Percentiles rank a stretch among this genome's conserved stretches.
These are phyloP conservation scores for Colletotrichum neosansevieriae DNA, from an alignment of 2,329 filamentous ascomycete species.

Conservation along the genomic window DNA sequence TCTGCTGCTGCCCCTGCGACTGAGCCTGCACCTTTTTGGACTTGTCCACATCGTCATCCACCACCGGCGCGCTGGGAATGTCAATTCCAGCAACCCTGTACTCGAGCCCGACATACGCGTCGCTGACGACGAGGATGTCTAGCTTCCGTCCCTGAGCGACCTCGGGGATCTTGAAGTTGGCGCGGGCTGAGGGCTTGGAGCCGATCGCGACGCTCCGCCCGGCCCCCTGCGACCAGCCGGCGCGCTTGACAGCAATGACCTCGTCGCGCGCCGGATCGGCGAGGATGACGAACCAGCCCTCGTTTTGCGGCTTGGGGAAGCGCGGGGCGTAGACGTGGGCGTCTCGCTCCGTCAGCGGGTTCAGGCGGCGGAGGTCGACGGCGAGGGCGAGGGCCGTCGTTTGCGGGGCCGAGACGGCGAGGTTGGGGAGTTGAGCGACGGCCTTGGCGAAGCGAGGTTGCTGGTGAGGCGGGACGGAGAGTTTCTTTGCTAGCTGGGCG, in stretches of 20 bases:
- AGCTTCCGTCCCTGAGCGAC: slow-evolving; percentile 68
- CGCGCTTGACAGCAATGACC: slow-evolving; percentile 86
- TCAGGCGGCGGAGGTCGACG: slow-evolving; percentile 74
- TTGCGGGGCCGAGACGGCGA: slow-evolving; percentile 71
- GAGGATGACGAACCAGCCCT: slow-evolving; percentile 91
- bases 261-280: slow-evolving; percentile 77
- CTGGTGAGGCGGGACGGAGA: slow-evolving; percentile 61
- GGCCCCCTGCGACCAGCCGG: slow-evolving; percentile 72
- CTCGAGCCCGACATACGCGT: slow-evolving; percentile 85
- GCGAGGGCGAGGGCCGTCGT: slow-evolving; percentile 73
- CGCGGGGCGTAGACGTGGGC: slow-evolving; percentile 85
- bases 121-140: slow-evolving; percentile 83
- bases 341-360: slow-evolving; percentile 73
- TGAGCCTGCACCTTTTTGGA: slow-evolving; percentile 52
- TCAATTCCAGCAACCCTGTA: slow-evolving; percentile 62
- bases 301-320: slow-evolving; percentile 94
- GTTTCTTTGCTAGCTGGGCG: slow-evolving; percentile 60
- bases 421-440: slow-evolving; percentile 74
- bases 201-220: slow-evolving; percentile 52
- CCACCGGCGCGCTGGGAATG: slow-evolving; percentile 62
- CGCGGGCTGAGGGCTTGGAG: slow-evolving; percentile 63
- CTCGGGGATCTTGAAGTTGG: slow-evolving; percentile 72
- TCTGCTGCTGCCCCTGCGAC: slow-evolving; percentile 34
- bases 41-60: slow-evolving; percentile 61
- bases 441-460: slow-evolving; percentile 68